Conservation (phyloP, 2,329 filamentous ascomycete species). For the Colletotrichum chrysophilum region DNA sequence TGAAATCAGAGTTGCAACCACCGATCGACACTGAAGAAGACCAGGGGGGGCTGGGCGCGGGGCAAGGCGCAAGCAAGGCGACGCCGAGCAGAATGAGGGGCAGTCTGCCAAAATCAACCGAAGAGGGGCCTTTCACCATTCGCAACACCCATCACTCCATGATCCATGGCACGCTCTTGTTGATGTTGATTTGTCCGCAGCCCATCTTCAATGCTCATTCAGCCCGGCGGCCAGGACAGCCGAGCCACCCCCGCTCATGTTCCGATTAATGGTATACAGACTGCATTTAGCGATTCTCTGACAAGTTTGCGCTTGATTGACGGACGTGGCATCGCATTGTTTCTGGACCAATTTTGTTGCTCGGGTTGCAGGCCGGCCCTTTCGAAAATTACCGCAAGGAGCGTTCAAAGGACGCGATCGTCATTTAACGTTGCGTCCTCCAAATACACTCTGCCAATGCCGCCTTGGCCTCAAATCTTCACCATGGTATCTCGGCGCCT, state of each 20-base stretch:
- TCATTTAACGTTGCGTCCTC: neutral
- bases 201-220: neutral
- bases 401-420: neutral
- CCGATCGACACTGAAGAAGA: neutral
- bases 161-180: neutral
- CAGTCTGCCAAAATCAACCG: neutral
- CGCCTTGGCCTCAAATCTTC: neutral
- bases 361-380: neutral
- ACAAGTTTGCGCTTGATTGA: neutral
- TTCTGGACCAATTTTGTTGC: neutral
- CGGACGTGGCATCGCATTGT: neutral
- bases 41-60: neutral
- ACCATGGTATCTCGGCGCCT: neutral
- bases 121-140: neutral
- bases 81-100: neutral
- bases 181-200: constrained; percentile 2
- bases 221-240: neutral
- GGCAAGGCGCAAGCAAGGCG: neutral
- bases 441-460: neutral
- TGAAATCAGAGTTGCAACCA: neutral
- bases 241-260: neutral
- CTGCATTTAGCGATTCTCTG: neutral
- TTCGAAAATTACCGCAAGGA: constrained; percentile 1
- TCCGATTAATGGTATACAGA: neutral
- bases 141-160: neutral